Base-by-base conservation (phyloP, 2,329 filamentous ascomycete genomes). In the Botrytis hyacinthi region DNA sequence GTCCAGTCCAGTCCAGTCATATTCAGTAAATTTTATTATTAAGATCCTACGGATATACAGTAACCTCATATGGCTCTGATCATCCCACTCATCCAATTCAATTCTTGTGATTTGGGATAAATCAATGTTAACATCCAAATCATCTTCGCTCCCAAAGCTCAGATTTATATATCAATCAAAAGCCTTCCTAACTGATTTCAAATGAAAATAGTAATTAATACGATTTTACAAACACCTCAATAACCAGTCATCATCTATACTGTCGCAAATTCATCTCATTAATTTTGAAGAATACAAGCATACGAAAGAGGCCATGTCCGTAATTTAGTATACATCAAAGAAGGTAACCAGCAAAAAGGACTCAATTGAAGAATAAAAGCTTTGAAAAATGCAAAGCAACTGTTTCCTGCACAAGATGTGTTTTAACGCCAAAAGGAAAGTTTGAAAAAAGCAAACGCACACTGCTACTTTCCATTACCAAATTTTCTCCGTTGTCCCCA, bases 321-420 rank as follows among this genome's bases (percentile, higher is more conserved):
- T 57, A 26, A 20, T 72, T 61, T 72, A 69, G 29, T 72, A 40
- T 72, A 72, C 62, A 72, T 48, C 62, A 26, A 60, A 32, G 57
- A 71, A 72, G 51, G 29, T 10, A 68, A 46, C 42, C n/a, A 70
- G 29, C 14, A 70, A 70, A 46, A 70, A 61, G 4, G 9, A n/a
- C 48, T 35, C 62, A 44, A 40, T 20, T 37, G 16, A 37, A 42
- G 48, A 60, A 44, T 26, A 26, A 46, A 46, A 68, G 40, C 46
- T 48, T 61, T 20, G 20, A 6, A 46, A 66, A 14, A 2, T 54
- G 16, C 9, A 68, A 46, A 68, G 70, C 62, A 46, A 61, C 60
- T 32, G n/a, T 35, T 42, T 18, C 61, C 51, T 57, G 32, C 54
- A 66, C 42, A 59, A 69, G 37, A 40, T 69, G 71, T 72, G 63